These are phyloP conservation scores for Sophora flavescens DNA, from an alignment of 306 rosid genomes.

Conservation along the genomic window DNA sequence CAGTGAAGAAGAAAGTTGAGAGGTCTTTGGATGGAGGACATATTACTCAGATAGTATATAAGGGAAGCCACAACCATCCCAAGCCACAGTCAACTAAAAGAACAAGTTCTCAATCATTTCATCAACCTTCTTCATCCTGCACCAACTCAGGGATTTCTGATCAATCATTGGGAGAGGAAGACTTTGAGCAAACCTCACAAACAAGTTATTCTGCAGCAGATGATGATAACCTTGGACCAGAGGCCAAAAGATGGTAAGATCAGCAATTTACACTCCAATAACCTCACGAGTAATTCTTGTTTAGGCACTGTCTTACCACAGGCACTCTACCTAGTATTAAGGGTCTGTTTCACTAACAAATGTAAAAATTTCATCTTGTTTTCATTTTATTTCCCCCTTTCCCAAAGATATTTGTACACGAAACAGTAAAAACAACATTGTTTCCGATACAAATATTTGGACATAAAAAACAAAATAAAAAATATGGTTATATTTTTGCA, in stretches of 20 bases:
- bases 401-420: too few species aligned
- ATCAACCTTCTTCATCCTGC: constrained; percentile 45
- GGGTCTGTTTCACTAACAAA: too few species aligned
- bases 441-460: too few species aligned
- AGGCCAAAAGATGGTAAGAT: constrained; percentile 70
- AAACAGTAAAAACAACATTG: too few species aligned
- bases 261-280: neutral
- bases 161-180: constrained; percentile 64
- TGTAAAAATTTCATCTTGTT: too few species aligned
- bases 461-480: too few species aligned
- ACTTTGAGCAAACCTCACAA: constrained; percentile 63
- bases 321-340: neutral
- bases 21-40: constrained; percentile 80
- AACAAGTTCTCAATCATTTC: constrained; percentile 44
- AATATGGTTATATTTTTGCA: too few species aligned
- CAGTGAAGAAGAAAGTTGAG: constrained; percentile 84
- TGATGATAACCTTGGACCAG: constrained; percentile 59
- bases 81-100: constrained; percentile 62
- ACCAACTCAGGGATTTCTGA: constrained; percentile 49
- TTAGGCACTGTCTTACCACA: neutral
- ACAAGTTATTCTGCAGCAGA: constrained; percentile 53
- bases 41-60: constrained; percentile 76
- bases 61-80: constrained; percentile 78
- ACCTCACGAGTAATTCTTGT: neutral
- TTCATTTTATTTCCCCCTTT: too few species aligned